phyloP scores from a whole-genome alignment of 1,139 yeast species.

The Kodamaea arcana region DNA sequence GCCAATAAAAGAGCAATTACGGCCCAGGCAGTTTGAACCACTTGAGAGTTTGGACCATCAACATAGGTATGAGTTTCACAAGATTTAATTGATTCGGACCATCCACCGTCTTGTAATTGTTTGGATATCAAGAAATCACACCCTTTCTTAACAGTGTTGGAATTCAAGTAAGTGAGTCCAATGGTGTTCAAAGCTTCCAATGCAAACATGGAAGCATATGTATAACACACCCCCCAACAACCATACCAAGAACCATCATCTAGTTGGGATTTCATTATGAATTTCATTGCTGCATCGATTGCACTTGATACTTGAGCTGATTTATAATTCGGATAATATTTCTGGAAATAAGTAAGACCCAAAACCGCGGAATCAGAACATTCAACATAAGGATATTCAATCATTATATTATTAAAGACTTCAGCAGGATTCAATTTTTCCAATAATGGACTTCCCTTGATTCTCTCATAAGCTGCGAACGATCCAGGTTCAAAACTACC shows the following conservation, averaged over 20 bases:
- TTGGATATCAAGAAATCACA: slow-evolving; percentile 78
- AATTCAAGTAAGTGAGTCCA: slow-evolving; percentile 59
- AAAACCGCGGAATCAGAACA: slow-evolving; percentile 94
- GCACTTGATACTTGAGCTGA: slow-evolving; percentile 61
- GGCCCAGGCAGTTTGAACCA: slow-evolving; percentile 95
- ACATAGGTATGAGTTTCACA: slow-evolving; percentile 84
- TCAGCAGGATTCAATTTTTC: slow-evolving; percentile 91
- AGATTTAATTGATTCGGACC: slow-evolving; percentile 88
- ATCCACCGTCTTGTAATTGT: slow-evolving; percentile 89
- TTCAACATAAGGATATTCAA: slow-evolving; percentile 96
- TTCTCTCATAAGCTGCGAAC: slow-evolving; percentile 86
- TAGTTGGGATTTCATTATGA: slow-evolving; percentile 64
- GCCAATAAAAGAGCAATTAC: slow-evolving; percentile 78
- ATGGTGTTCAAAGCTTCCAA: slow-evolving; percentile 81
- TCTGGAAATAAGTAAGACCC: slow-evolving; percentile 77
- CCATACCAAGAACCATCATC: slow-evolving; percentile 97
- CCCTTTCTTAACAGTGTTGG: slow-evolving; percentile 61
- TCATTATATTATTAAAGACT: slow-evolving; percentile 97
- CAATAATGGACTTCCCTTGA: slow-evolving; percentile 74
- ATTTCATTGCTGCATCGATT: slow-evolving; percentile 68
- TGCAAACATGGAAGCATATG: slow-evolving; percentile 98
- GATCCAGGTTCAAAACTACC: slow-evolving; percentile 85
- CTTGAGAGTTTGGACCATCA: slow-evolving; percentile 52
- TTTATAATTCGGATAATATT: slow-evolving; percentile 60
- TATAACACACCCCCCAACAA: slow-evolving; percentile 95